Base-by-base conservation (phyloP, 805 yeast genomes). In the Candida yuanshanica region DNA sequence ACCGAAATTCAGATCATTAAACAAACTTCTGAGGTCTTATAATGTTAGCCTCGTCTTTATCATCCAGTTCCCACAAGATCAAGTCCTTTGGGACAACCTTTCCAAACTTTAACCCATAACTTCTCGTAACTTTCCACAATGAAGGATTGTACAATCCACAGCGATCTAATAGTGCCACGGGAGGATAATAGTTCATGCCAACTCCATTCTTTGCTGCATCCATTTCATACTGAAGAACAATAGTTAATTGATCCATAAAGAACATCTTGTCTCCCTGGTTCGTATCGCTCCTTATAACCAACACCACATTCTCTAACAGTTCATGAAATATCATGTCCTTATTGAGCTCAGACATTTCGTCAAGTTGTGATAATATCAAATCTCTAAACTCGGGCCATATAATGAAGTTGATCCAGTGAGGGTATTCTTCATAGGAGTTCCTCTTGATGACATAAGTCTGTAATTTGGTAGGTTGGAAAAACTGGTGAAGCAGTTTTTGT, bases 351-450 rank as follows among this genome's bases (percentile, higher is more conserved):
- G 42, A 35, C 20, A 41, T 12, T 22, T 45, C 43, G 16, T 45
- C 26, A 10, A 45, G 22, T 26, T 42, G 39, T 14, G 40, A 18
- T 4, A 45, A 25, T 13, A 45, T 18, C 16, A 33, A 18, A 21
- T 45, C 48, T 17, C 48, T 21, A 37, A 45, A 41, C 18, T 45
- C 48, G n/a, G 48, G 48, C 48, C 48, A 45, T 4, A 45, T 42
- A 4, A 45, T 36, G 13, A 45, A 45, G 27, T 45, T 45, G 5
- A 45, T 35, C 48, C 48, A 45, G 21, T 45, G 45, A 31, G 48
- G 48, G 16, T 45, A 45, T 11, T 45, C 45, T 3, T 21, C 16
- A 21, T 37, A 39, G 5, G 41, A 20, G 10, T 18, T 31, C 18
- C 36, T 21, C 21, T 37, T 45, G 16, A 45, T 14, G 10, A 45